Base-by-base conservation (phyloP, 768 basidiomycete species). In the Leccinum incarnatum region DNA sequence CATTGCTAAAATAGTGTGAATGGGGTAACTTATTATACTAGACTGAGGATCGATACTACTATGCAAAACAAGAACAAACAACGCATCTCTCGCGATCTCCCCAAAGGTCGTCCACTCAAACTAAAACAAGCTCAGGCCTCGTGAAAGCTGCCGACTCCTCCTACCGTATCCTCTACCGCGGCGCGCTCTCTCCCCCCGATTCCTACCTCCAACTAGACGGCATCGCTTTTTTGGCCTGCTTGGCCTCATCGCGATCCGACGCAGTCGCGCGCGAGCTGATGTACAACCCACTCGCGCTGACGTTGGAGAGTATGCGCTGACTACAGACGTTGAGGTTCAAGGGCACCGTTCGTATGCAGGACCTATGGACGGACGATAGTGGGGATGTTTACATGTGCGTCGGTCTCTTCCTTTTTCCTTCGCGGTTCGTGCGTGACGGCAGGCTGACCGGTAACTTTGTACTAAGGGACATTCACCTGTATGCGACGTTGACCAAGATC, bases 221-320 rank as follows among this genome's bases (percentile, higher is more conserved):
- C 6, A 69, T 92, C 19, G 87, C 87, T 2, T 91, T 92, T 66
- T 78, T 81, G 3, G 79, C 83, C 1, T 78, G 77, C 1, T 68
- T 85, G n/a, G 42, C 19, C 9, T 50, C 58, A 29, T 29, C 29
- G 12, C 55, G 57, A 23, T 74, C 77, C 48, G 71, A 74, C 15
- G 58, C 67, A 23, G 56, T 42, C 5, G 56, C 61, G 1, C 48
- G 60, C 10, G 76, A 77, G 17, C 74, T 92, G 14, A 77, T 91
- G 21, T 76, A 87, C 60, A 89, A 87, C 62, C 84, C 86, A 0
- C 76, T 91, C 12, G 86, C 90, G 4, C 72, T 91, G 21, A 85
- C 88, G 0, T 69, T 92, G 53, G 90, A 91, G 72, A 89, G 84
- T 70, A 90, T 92, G 88, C 88, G 89, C 40, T 87, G 88, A 17